A percentile compares a stretch with the other conserved stretches of the same genome.
Evolutionary conservation across 208 protist species (phyloP).

Genomic region (Leishmania arabica): DNA sequence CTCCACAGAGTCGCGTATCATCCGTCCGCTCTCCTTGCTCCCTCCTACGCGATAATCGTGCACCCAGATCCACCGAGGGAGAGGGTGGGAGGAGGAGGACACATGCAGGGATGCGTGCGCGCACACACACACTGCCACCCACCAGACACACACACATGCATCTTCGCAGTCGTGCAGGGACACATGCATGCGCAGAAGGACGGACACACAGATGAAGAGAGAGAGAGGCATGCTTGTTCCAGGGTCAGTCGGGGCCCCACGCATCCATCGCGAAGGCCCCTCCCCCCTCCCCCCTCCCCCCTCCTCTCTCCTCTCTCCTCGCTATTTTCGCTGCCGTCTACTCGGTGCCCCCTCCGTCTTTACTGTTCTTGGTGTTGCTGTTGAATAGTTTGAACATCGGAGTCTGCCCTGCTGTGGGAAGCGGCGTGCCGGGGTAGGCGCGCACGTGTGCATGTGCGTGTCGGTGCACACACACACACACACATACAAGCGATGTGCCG

Average conservation of each 20-base stretch:
- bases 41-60: neutral
- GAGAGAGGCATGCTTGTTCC: neutral
- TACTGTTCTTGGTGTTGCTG: neutral
- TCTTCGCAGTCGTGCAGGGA: neutral
- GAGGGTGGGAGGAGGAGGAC: neutral
- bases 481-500: neutral
- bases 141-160: neutral
- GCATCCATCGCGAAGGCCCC: neutral
- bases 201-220: neutral
- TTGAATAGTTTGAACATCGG: neutral
- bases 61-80: neutral
- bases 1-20: neutral
- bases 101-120: neutral
- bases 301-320: neutral
- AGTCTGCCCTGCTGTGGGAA: neutral
- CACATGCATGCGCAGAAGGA: neutral
- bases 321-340: neutral
- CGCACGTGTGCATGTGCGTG: neutral
- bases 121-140: neutral
- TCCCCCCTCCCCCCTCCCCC: neutral
- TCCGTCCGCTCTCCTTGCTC: neutral
- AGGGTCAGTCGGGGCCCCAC: neutral
- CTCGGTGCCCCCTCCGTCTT: neutral
- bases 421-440: neutral
- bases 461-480: neutral